Percentiles rank a stretch among this genome's conserved stretches.
These are phyloP conservation scores for Arabis alpina DNA, from an alignment of 345 rosid genomes.

Conservation along the genomic window DNA sequence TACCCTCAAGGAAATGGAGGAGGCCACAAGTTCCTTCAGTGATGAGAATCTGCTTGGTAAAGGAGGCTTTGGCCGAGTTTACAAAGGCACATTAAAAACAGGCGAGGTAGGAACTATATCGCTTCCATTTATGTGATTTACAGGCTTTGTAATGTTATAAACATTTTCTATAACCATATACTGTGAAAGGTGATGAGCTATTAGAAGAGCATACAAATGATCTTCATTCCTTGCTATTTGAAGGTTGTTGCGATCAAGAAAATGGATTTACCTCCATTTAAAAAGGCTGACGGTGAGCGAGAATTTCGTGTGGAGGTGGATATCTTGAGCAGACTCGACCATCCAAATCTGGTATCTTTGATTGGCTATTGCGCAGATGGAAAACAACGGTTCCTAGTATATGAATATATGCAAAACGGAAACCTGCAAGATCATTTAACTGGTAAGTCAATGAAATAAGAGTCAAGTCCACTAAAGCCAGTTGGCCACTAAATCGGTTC, in stretches of 20 bases:
- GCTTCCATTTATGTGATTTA: constrained; percentile 37
- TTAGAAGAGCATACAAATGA: constrained; percentile 9
- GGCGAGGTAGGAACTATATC: constrained; percentile 68
- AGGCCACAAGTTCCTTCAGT: constrained; percentile 74
- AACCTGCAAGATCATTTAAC: constrained; percentile 95
- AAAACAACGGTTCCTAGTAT: constrained; percentile 89
- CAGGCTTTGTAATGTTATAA: constrained; percentile 29
- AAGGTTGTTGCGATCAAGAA: constrained; percentile 98
- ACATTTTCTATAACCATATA: neutral
- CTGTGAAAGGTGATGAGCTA: constrained; percentile 11
- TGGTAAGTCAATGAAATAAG: constrained; percentile 54
- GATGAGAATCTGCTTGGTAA: constrained; percentile 77
- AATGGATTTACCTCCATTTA: constrained; percentile 86
- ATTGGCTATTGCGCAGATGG: constrained; percentile 97
- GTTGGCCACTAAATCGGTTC: neutral
- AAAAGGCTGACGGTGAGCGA: constrained; percentile 88
- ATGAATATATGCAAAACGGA: constrained; percentile 90
- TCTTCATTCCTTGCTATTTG: constrained; percentile 37
- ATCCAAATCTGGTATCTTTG: constrained; percentile 86
- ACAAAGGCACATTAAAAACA: constrained; percentile 74
- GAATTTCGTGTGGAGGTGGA: constrained; percentile 98
- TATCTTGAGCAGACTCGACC: constrained; percentile 92
- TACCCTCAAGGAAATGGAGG: constrained; percentile 91
- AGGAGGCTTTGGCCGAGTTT: constrained; percentile 95
- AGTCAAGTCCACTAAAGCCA: constrained; percentile 10